These are phyloP conservation scores for Moniliella sp. DNA, from an alignment of 1,284 basidiomycete species.

Conservation along the genomic window DNA sequence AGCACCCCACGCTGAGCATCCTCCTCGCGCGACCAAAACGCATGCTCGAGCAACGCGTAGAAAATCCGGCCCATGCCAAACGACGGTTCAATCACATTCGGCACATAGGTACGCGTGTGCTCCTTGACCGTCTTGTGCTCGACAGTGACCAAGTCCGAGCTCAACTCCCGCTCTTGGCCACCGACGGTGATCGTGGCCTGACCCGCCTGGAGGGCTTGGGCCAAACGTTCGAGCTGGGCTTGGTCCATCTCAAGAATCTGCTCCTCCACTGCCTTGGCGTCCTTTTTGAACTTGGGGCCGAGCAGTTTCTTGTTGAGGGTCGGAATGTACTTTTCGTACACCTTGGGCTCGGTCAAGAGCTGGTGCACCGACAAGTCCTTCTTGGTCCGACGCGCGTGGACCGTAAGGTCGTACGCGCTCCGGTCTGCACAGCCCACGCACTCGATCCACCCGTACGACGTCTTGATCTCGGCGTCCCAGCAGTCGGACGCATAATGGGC, in stretches of 20 bases:
- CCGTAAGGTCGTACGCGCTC: conserved; percentile 70
- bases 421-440: conserved; percentile 98
- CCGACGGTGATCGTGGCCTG: conserved; percentile 43
- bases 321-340: conserved; percentile 52
- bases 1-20: conserved; percentile 41
- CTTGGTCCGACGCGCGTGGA: conserved; percentile 40
- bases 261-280: conserved; percentile 53
- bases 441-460: conserved; percentile 94
- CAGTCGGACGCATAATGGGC: conserved; percentile 96
- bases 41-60: conserved; percentile 81
- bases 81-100: conserved; percentile 95
- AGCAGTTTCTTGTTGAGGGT: conserved; percentile 70
- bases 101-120: conserved; percentile 76
- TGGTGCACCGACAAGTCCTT: conserved; percentile 58
- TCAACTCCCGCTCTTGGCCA: conserved; percentile 49
- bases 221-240: conserved; percentile 47
- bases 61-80: conserved; percentile 92
- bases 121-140: conserved; percentile 72
- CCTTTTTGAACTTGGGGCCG: conserved; percentile 72
- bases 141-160: conserved; percentile 55
- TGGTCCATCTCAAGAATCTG: conserved; percentile 51
- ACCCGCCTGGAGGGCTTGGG: conserved; percentile 49
- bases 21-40: conserved; percentile 80
- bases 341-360: conserved; percentile 57
- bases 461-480: conserved; percentile 96